Conservation (phyloP, 2,329 filamentous ascomycete species). For the Ophiostoma sp. region DNA sequence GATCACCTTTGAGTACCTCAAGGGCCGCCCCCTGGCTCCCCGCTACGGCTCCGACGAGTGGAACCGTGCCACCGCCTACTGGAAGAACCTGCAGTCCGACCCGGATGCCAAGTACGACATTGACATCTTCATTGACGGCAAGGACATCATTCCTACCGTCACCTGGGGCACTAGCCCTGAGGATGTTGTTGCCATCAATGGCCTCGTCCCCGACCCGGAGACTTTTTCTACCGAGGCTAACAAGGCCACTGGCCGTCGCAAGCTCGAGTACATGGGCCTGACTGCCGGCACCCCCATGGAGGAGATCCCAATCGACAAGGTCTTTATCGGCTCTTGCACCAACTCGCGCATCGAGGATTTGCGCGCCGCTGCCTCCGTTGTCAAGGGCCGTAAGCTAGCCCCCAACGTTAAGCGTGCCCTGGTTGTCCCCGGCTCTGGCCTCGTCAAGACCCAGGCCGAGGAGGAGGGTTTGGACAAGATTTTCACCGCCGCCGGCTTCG, state of each 20-base stretch:
- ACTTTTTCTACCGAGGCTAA: constrained; percentile 75
- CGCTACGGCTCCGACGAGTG: constrained; percentile 79
- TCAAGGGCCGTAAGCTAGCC: constrained; percentile 82
- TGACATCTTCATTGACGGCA: constrained; percentile 82
- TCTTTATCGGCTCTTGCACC: constrained; percentile 97
- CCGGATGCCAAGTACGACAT: constrained; percentile 83
- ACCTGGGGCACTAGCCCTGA: constrained; percentile 97
- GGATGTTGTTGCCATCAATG: constrained; percentile 91
- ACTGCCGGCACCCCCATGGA: constrained; percentile 81
- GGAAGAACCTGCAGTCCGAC: constrained; percentile 80
- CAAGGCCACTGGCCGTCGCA: constrained; percentile 71
- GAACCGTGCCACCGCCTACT: constrained; percentile 83
- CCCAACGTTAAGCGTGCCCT: constrained; percentile 87
- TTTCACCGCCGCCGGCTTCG: constrained; percentile 86
- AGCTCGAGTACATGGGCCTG: constrained; percentile 95
- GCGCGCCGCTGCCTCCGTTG: constrained; percentile 75
- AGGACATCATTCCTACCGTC: constrained; percentile 88
- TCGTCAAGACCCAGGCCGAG: constrained; percentile 90
- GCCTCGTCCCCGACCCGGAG: constrained; percentile 81
- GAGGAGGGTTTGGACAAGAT: constrained; percentile 88
- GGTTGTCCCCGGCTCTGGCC: constrained; percentile 91
- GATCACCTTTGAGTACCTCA: constrained; percentile 90
- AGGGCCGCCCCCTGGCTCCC: constrained; percentile 82
- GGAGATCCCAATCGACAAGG: constrained; percentile 88
- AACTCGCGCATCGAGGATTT: constrained; percentile 96